Percentiles rank a stretch among this genome's conserved stretches.
Conservation (phyloP, 2,329 filamentous ascomycete genomes). For the Periconia macrospinosa region DNA sequence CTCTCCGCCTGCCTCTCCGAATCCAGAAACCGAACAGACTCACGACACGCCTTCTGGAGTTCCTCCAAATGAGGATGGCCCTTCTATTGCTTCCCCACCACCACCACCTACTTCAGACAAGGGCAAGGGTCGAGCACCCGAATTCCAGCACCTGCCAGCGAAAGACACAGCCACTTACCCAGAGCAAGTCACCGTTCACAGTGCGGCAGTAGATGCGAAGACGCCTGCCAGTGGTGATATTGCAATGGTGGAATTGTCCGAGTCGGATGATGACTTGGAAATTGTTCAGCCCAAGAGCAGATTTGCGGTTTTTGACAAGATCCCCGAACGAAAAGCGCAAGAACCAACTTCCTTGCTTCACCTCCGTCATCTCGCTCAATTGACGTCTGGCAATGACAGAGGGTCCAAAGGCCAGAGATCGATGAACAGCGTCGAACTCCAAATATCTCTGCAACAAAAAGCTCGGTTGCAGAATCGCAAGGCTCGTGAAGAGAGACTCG, state of each 20-base stretch:
- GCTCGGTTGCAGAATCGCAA: slow-evolving; percentile 78
- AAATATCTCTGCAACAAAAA: slow-evolving; percentile 67
- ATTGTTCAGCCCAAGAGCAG: slow-evolving; percentile 52
- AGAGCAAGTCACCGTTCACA: slow-evolving; percentile 15
- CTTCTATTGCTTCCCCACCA: slow-evolving; percentile 3
- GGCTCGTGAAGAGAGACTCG: slow-evolving; percentile 76
- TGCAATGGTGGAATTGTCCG: slow-evolving; percentile 44
- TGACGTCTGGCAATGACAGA: slow-evolving; percentile 64
- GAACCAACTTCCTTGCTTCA: slow-evolving; percentile 66
- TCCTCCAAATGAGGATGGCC: slow-evolving; percentile 1
- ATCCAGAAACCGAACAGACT: slow-evolving; percentile 48
- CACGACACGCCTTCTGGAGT: slow-evolving; percentile 28
- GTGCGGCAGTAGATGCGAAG: slow-evolving; percentile 11
- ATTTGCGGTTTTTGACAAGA: slow-evolving; percentile 65
- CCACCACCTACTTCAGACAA: slow-evolving; percentile 51
- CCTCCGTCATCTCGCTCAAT: slow-evolving; percentile 73
- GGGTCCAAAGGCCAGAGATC: slow-evolving; percentile 48
- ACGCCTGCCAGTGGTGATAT: neutral
- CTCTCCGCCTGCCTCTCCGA: slow-evolving; percentile 63
- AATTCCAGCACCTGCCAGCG: slow-evolving; percentile 37
- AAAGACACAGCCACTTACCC: slow-evolving; percentile 25
- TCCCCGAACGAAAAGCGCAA: slow-evolving; percentile 64
- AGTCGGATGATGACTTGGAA: slow-evolving; percentile 66
- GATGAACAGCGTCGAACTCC: slow-evolving; percentile 72
- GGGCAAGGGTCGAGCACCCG: slow-evolving; percentile 62